Conservation (phyloP, 1,284 basidiomycete genomes). For the Microbotryum lychnidis-dioicae region DNA sequence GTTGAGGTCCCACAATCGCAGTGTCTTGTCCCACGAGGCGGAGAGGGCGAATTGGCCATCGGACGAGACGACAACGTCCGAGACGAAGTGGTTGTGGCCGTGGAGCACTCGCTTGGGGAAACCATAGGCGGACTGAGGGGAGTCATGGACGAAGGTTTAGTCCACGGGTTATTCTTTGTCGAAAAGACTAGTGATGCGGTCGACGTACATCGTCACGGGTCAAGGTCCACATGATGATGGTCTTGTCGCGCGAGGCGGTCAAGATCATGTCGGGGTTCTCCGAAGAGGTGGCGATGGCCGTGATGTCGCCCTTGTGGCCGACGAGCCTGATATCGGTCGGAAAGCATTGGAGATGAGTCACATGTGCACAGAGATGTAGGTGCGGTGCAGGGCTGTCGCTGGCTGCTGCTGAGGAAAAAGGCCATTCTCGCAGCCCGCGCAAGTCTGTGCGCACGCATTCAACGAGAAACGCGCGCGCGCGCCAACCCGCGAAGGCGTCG, state of each 20-base stretch:
- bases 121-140: constrained; percentile 60
- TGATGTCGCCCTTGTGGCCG: constrained; percentile 65
- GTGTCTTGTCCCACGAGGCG: constrained; percentile 99
- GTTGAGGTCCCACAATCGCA: constrained; percentile 98
- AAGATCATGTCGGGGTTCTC: constrained; percentile 39
- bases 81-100: constrained; percentile 99
- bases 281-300: constrained; percentile 38
- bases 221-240: constrained; percentile 98
- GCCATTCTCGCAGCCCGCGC: too few species aligned
- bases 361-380: constrained; percentile 51
- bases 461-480: not conserved
- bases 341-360: constrained; percentile 60
- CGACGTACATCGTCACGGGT: constrained; percentile 69
- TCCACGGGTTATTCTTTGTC: not conserved
- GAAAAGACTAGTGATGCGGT: not conserved
- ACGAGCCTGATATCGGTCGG: constrained; percentile 56
- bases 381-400: constrained; percentile 52
- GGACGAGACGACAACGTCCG: constrained; percentile 95
- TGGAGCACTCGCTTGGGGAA: constrained; percentile 95
- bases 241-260: constrained; percentile 65
- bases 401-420: too few species aligned
- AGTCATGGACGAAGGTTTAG: not conserved
- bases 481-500: not conserved
- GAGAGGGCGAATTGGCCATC: constrained; percentile 99
- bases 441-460: not conserved